Base-by-base conservation (phyloP, 495 filamentous ascomycete genomes). In the Cudoniella acicularis region DNA sequence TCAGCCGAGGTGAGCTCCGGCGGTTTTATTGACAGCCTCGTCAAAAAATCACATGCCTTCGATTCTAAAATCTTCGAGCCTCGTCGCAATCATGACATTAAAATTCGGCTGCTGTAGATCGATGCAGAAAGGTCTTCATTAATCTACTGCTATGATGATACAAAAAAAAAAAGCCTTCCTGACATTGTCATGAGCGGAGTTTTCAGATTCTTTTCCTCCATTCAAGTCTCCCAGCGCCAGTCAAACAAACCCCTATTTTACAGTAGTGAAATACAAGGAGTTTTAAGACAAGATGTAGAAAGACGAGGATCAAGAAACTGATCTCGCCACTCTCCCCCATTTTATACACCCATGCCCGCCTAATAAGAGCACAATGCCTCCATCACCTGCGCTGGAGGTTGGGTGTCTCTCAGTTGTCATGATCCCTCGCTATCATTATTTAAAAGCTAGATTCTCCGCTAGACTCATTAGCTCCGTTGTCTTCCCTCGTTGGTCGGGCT, bases 201-300 rank as follows among this genome's bases (percentile, higher is more conserved):
- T 18, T 47, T 42, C 43, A 20, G n/a, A 48, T 36, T 50, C 54
- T 57, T 26, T 57, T 49, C 20, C 10, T 24, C 23, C 9, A 45
- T 11, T 26, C 22, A 45, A 50, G n/a, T 54, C 60, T 59, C 30
- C 52, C 55, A 56, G 43, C 60, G 60, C 64, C 60, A 49, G 52
- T 42, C 64, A 51, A 50, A 63, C 55, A 40, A 4, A 47, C 60
- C 64, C 64, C 52, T 61, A 63, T 60, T 66, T 58, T 66, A 66
- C 60, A 63, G 56, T 46, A 16, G 2, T 30, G 27, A 41, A 57
- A 59, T 36, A 10, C 20, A 43, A 46, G 43, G 26, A 53, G 21
- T 17, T 54, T 60, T 63, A 66, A 63, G 60, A 66, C 59, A 66
- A 61, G 56, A 54, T 57, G 52, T 59, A 46, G 51, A 62, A 59